Evolutionary conservation across 345 rosid species (phyloP).

Genomic region (Pugionium cornutum): DNA sequence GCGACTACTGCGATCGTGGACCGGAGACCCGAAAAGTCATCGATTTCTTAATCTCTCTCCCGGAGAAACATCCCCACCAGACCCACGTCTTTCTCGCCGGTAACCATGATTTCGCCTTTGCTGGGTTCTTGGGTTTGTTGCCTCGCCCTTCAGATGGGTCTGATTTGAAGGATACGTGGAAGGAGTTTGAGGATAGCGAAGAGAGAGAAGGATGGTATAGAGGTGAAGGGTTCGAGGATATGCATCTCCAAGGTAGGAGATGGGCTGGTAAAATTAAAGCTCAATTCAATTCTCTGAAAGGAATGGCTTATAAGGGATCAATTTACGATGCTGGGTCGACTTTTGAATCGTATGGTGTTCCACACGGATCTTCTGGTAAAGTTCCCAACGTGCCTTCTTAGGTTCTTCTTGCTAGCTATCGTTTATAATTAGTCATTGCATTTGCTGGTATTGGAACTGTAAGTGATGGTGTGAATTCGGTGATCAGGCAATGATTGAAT

Average conservation of each 20-base stretch:
- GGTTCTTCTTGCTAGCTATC: not conserved
- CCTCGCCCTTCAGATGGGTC: conserved; percentile 54
- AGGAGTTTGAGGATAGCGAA: conserved; percentile 53
- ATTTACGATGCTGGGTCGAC: conserved; percentile 83
- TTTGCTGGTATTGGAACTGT: not conserved
- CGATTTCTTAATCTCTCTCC: conserved; percentile 60
- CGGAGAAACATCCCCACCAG: conserved; percentile 58
- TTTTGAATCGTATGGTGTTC: conserved; percentile 73
- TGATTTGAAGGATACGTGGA: conserved; percentile 66
- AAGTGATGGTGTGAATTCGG: not conserved
- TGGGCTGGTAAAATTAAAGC: conserved; percentile 73
- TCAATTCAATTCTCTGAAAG: conserved; percentile 51
- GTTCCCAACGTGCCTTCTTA: not conserved
- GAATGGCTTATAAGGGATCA: conserved; percentile 62
- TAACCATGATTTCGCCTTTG: conserved; percentile 80
- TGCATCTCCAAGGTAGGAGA: conserved; percentile 81
- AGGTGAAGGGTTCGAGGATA: conserved; percentile 67
- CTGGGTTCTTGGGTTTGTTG: conserved; percentile 60
- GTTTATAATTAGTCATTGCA: not conserved
- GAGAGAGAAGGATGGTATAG: conserved; percentile 82
- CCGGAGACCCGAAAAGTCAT: conserved; percentile 68
- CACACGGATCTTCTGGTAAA: conserved; percentile 87
- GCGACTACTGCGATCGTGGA: conserved; percentile 96
- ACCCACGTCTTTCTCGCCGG: conserved; percentile 75
- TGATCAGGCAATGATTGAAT: not conserved